Conservation (phyloP, 257 asterid genomes). For the Anisodus acutangulus region DNA sequence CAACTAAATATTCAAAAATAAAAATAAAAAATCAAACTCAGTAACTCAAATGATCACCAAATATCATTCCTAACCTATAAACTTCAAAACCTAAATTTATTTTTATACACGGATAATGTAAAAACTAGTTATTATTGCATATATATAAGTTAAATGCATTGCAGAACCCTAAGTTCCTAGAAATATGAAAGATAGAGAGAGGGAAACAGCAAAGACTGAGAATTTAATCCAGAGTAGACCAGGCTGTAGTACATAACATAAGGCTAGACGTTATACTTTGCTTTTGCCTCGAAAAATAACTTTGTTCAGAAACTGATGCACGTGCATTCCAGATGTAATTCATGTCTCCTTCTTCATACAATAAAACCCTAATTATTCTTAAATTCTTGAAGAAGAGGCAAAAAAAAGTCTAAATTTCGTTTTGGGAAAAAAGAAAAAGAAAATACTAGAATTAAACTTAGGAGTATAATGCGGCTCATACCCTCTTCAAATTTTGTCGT, state of each 20-base stretch:
- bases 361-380: slow-evolving; percentile 37
- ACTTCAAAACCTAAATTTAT: background rate
- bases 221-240: background rate
- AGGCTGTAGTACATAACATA: slow-evolving; percentile 26
- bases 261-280: slow-evolving; percentile 34
- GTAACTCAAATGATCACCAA: background rate
- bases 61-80: background rate
- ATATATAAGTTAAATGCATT: background rate
- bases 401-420: background rate
- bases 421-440: background rate
- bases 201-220: background rate
- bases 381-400: background rate
- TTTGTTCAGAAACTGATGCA: slow-evolving; percentile 36
- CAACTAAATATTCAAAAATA: too few species aligned
- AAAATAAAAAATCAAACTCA: too few species aligned
- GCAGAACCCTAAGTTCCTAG: slow-evolving; percentile 11
- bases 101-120: background rate
- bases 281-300: slow-evolving; percentile 49
- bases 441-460: background rate
- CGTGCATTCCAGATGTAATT: slow-evolving; percentile 37
- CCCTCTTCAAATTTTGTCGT: slow-evolving; percentile 22
- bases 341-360: slow-evolving; percentile 18
- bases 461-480: slow-evolving; percentile 26
- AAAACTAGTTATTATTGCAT: background rate
- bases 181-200: background rate